Evolutionary conservation across 2,329 filamentous ascomycete genomes (phyloP), one percentile per base, ranked within the genome.

Genomic region (Aspergillus quadricinctus): DNA sequence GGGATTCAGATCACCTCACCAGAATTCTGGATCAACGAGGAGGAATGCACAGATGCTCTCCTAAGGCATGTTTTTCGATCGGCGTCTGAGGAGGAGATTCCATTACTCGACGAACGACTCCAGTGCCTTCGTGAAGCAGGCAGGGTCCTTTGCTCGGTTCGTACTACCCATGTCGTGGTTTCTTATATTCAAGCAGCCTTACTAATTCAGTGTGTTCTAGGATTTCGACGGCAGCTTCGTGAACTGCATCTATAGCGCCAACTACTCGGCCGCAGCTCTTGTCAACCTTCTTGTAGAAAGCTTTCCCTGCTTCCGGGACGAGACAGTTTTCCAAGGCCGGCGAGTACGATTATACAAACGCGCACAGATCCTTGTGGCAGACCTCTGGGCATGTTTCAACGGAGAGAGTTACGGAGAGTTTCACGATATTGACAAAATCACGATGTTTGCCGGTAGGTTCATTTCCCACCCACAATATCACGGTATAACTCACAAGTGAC

Each of bases 331-430:
- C 69, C 86, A 93, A 53, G 86, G 86, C 9, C 86, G 87, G 48
- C 82, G 81, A 55, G 86, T 99, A 2, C 88, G 91, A 14, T 83
- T 99, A 60, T 85, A 96, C 69, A 99, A 99, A 76, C 86, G 95
- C 10, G 92, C 94, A 1, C 94, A 99, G 74, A 99, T 99, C 58
- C 83, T 97, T 21, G 92, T 96, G 2, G 95, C 95, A 23, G 94
- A 99, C 72, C 72, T 97, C 1, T 99, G 95, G 95, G 95, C 94
- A 4, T 95, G 92, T 61, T 97, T 97, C 71, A 85, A 93, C 53
- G 92, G 91, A 48, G 80, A 88, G 63, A 81, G 83, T 27, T 92
- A 87, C 67, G 95, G 94, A 31, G 79, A 82, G 28, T 99, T 99
- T 73, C 71, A 85, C 56, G 94, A 99, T 70, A 96, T 99, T 65